Evolutionary conservation across 1,284 basidiomycete species (phyloP).

Genomic region (Termitomyces sp.): DNA sequence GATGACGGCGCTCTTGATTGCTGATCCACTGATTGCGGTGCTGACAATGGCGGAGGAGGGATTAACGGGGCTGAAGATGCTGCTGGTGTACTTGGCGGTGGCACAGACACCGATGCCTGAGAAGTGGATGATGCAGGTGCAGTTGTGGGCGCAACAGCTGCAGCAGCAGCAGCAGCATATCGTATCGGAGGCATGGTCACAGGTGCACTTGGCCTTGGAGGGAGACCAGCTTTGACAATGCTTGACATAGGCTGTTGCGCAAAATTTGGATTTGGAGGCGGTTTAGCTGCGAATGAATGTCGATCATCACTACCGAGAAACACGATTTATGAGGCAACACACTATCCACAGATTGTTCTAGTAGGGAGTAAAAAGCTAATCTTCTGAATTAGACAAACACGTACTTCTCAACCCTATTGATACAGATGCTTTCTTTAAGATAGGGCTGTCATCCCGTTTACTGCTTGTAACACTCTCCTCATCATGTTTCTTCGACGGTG

Average conservation of each 20-base stretch:
- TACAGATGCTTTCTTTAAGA: slow-evolving; percentile 67
- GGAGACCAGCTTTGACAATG: slow-evolving; percentile 66
- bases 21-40: slow-evolving; percentile 35
- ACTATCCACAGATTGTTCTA: slow-evolving; percentile 46
- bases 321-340: slow-evolving; percentile 11
- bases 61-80: slow-evolving; percentile 33
- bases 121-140: slow-evolving; percentile 18
- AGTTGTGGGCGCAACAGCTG: slow-evolving; percentile 59
- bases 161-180: slow-evolving; percentile 90
- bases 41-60: slow-evolving; percentile 28
- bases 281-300: slow-evolving; percentile 47
- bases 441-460: slow-evolving; percentile 72
- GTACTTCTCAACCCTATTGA: slow-evolving; percentile 63
- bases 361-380: slow-evolving; percentile 6
- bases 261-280: slow-evolving; percentile 79
- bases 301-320: slow-evolving; percentile 15
- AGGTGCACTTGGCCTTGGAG: slow-evolving; percentile 40
- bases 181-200: slow-evolving; percentile 77
- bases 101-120: slow-evolving; percentile 34
- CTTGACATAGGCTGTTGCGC: slow-evolving; percentile 76
- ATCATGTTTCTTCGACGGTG: slow-evolving; percentile 67
- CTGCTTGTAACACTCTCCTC: slow-evolving; percentile 68
- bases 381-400: slow-evolving; percentile 23
- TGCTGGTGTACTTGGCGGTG: slow-evolving; percentile 29
- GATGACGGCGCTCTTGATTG: slow-evolving; percentile 54